These are phyloP conservation scores for Ambispora gerdemannii DNA, from an alignment of 192 early-diverging fungal species.

Conservation along the genomic window DNA sequence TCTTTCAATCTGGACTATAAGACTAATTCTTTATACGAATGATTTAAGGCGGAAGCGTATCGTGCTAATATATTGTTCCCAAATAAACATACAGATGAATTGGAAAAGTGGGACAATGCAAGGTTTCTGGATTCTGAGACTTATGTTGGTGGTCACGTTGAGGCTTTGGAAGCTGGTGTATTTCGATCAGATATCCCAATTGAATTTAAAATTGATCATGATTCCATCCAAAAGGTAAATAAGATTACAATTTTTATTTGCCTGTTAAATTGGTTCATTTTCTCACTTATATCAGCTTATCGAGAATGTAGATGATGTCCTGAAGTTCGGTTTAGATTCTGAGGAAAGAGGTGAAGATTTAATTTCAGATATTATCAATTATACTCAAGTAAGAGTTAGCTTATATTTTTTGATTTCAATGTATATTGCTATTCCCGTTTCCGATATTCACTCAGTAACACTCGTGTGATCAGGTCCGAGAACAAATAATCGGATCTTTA, in stretches of 20 bases:
- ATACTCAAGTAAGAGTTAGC: conserved; percentile 69
- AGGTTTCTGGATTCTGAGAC: conserved; percentile 92
- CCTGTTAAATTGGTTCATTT: conserved; percentile 3
- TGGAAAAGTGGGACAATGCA: conserved; percentile 79
- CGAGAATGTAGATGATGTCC: conserved; percentile 84
- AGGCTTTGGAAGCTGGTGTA: conserved; percentile 98
- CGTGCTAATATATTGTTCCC: conserved; percentile 90
- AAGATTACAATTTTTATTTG: conserved; percentile 11
- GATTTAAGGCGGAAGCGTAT: conserved; percentile 75
- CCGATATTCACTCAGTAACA: too few relatives aligned
- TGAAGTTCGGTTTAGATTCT: conserved; percentile 83
- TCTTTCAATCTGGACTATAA: neutral
- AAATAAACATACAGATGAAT: conserved; percentile 88
- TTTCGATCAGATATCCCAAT: conserved; percentile 90
- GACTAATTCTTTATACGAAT: neutral
- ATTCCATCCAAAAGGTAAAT: conserved; percentile 65
- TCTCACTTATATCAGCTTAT: conserved; percentile 57
- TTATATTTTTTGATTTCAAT: neutral
- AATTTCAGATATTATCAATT: conserved; percentile 75
- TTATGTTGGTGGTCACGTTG: conserved; percentile 98
- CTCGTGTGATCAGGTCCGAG: conserved; percentile 61
- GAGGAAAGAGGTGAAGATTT: conserved; percentile 69
- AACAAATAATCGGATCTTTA: conserved; percentile 62
- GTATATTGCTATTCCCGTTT: neutral
- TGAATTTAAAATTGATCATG: conserved; percentile 75